phyloP scores from a whole-genome alignment of 495 filamentous ascomycete species.

The Podospora tetraspora region DNA sequence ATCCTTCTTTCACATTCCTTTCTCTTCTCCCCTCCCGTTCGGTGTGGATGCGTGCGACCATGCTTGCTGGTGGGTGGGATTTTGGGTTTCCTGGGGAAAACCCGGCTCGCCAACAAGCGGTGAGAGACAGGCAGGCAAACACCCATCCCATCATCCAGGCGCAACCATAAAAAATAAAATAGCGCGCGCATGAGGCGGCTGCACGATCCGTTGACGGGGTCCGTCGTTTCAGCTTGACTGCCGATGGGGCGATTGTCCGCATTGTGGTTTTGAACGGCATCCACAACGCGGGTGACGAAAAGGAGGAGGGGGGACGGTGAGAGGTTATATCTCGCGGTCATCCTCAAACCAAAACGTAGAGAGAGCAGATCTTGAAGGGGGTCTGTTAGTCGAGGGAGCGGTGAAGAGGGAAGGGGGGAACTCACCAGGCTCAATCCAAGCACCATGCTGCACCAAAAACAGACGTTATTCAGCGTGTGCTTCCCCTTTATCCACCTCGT shows the following conservation, averaged over 20 bases:
- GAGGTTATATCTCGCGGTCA: not conserved
- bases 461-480: constrained; percentile 79
- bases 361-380: constrained; percentile 45
- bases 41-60: not conserved
- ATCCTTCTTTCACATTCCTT: not conserved
- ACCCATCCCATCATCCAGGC: not conserved
- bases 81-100: not conserved
- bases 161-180: not conserved
- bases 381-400: constrained; percentile 9
- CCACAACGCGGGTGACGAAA: not conserved
- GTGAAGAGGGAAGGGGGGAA: constrained; percentile 9
- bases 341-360: constrained; percentile 45
- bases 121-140: not conserved
- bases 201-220: not conserved
- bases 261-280: not conserved
- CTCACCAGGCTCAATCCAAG: constrained; percentile 79
- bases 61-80: not conserved
- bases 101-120: constrained; percentile 1
- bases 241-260: not conserved
- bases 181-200: not conserved
- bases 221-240: not conserved
- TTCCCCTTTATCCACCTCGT: constrained; percentile 67
- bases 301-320: too few species aligned
- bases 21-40: not conserved
- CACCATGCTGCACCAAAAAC: constrained; percentile 96